A percentile compares a stretch with the other conserved stretches of the same genome.
Evolutionary conservation across 139 green algal species (phyloP).

Genomic region (Gonium pectorale): DNA sequence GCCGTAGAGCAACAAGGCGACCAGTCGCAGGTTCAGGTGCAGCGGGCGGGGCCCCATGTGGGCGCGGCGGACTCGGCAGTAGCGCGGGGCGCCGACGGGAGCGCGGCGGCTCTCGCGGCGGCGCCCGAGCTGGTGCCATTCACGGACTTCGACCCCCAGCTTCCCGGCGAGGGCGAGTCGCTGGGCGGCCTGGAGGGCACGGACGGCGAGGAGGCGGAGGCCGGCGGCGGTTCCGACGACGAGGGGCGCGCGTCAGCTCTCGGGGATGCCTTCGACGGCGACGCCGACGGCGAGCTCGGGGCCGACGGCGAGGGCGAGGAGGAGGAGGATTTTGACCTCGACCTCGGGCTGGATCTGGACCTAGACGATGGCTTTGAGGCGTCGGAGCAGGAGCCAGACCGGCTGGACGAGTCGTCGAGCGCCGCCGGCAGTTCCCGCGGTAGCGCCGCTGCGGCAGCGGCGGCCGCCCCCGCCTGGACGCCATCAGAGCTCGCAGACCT

Average conservation of each 20-base stretch:
- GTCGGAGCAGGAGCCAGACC: too few species aligned
- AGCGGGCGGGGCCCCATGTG: too few species aligned
- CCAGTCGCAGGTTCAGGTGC: too few species aligned
- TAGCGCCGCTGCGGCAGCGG: too few species aligned
- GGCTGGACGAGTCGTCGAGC: too few species aligned
- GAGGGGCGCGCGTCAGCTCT: background rate
- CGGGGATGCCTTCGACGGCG: background rate
- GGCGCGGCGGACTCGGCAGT: too few species aligned
- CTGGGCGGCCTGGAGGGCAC: slow-evolving; percentile 32
- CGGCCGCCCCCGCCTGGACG: too few species aligned
- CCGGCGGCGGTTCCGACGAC: background rate
- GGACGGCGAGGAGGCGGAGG: background rate
- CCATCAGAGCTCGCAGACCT: too few species aligned
- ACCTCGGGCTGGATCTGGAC: slow-evolving; percentile 37
- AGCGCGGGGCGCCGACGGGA: background rate
- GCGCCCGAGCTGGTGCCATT: slow-evolving; percentile 57
- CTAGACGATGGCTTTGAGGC: slow-evolving; percentile 30
- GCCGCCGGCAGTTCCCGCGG: too few species aligned
- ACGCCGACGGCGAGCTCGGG: background rate
- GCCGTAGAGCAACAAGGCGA: background rate
- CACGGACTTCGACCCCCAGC: slow-evolving; percentile 43
- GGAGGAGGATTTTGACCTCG: slow-evolving; percentile 20
- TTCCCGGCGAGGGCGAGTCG: slow-evolving; percentile 37
- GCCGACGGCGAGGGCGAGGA: background rate
- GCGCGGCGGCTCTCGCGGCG: background rate